Evolutionary conservation across 345 rosid species (phyloP), one percentile per base, ranked within the genome.

Genomic region (Capsella bursapastoris): DNA sequence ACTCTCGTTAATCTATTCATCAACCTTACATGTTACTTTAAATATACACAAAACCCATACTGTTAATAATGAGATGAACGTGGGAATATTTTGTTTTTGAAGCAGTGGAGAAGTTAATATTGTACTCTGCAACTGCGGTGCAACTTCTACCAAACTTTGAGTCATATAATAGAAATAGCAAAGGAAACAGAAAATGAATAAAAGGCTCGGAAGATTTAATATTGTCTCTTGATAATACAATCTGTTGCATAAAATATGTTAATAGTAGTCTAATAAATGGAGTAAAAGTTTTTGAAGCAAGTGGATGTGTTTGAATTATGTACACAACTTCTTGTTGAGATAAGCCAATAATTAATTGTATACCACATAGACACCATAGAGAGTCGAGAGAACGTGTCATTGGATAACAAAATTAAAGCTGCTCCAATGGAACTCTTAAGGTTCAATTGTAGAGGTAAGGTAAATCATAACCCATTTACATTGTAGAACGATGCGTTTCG

Each of bases 101-200:
- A 3, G 35, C 43, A 43, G 34, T 68, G 1, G 41, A 62, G 43
- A 69, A 32, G 32, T 68, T 52, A 68, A 60, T 60, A 7, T 29
- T 59, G 62, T 51, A 67, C 73, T 27, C 31, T 64, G 49, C 40
- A 52, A 15, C 10, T 48, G 27, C 52, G 10, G 0, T 62, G 65
- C 45, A 76, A 69, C 75, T 69, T 37, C 75, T 58, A 76, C 74
- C 79, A 62, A 63, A 44, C 58, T 76, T 44, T 37, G 49, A 62
- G 37, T 29, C 66, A 50, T 13, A 15, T 31, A 40, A 64, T 16
- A 13, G 18, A n/a, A 55, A 34, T 4, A 55, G 7, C 5, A 43
- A 37, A 63, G 1, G 15, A 3, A 15, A 31, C 8, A 55, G 25
- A 11, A 45, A 11, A 31, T 15, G 38, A 48, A 7, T 49, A 35